A percentile compares a stretch with the other conserved stretches of the same genome.
phyloP scores from a whole-genome alignment of 2,329 filamentous ascomycete species.

The Aschersonia sp. region DNA sequence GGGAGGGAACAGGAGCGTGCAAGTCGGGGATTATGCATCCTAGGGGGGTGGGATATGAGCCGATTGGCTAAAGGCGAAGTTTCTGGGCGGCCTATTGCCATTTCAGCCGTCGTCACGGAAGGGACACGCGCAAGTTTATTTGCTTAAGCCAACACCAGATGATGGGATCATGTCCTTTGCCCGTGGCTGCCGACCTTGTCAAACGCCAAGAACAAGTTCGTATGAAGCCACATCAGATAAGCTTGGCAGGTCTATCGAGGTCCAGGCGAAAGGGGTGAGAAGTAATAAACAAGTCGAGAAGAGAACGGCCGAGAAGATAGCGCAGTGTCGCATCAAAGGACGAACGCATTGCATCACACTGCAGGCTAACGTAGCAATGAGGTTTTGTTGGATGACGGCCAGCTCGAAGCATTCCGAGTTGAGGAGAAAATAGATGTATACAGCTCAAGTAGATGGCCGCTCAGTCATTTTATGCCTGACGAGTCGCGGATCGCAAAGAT shows the following conservation, averaged over 20 bases:
- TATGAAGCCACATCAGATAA: background rate
- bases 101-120: too few species aligned
- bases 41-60: too few species aligned
- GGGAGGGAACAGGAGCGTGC: too few species aligned
- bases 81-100: too few species aligned
- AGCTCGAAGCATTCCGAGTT: background rate
- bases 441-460: too few species aligned
- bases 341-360: background rate
- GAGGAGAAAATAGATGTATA: too few species aligned
- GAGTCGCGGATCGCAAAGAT: too few species aligned
- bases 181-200: constrained; percentile 1
- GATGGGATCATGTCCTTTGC: background rate
- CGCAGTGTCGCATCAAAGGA: background rate
- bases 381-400: background rate
- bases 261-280: background rate
- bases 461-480: too few species aligned
- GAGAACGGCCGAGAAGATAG: background rate
- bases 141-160: background rate
- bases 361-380: background rate
- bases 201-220: background rate
- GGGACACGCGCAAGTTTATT: too few species aligned
- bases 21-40: too few species aligned
- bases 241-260: background rate
- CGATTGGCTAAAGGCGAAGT: too few species aligned
- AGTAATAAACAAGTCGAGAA: background rate